Evolutionary conservation across 148 eudicot genomes (phyloP), one percentile per base, ranked within the genome.

Genomic region (Rhododendron molle): DNA sequence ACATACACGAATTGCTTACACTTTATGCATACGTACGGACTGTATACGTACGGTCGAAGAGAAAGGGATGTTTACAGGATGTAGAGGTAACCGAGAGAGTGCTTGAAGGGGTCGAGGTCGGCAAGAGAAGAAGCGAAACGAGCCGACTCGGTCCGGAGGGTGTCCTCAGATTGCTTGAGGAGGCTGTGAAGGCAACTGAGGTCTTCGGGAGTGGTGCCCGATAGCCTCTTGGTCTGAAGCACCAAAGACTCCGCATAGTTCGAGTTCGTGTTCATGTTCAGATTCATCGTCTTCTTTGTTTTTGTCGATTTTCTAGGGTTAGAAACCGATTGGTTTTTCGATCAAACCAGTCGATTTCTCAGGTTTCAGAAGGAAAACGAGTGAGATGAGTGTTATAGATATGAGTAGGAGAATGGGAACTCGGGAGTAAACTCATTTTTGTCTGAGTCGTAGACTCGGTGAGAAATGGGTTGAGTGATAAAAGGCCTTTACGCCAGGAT

Each of bases 81-180:
- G 86, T 89, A 95, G 67, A 97, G 95, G 87, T 89, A 97, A 10
- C 98, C 98, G 13, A 97, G 98, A 60, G 99, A 97, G 83, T 97
- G 98, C 9, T 28, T 46, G 4, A 92, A 86, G 11, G 95, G 96
- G 72, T 97, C 94, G 38, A 97, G 95, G 47, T 91, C 92, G 18
- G 83, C 76, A 60, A 95, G 91, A 32, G 34, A 32, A 38, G 93
- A 72, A 83, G 89, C 89, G 54, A 94, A 86, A 2, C 91, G 90
- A 87, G 92, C 44, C 13, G 95, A 85, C 73, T 94, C 90, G 16
- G 87, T 12, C 32, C 87, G 94, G 82, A 94, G 90, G 5, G 88
- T 52, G 0, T 96, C 95, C 18, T 94, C 95, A 12, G 92, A 90
- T 16, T 94, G 94, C 84, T 90, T 97, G 50, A 97, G 91, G 23